Evolutionary conservation across 495 filamentous ascomycete species (phyloP).

Genomic region (Articulospora tetracladia): DNA sequence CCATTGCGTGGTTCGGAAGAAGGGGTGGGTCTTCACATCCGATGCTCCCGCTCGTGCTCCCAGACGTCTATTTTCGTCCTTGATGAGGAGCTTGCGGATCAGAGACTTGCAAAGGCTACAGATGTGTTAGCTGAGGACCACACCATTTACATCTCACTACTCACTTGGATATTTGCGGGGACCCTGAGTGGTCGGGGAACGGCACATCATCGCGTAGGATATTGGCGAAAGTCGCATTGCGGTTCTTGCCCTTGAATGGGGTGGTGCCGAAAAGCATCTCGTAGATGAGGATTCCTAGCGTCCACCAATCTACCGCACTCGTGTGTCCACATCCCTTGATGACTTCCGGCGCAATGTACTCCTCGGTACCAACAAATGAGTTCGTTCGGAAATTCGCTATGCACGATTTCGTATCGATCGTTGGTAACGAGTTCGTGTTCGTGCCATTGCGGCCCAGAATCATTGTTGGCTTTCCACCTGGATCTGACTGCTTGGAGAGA

Average conservation of each 20-base stretch:
- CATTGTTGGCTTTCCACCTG: slow-evolving; percentile 95
- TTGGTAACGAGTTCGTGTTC: slow-evolving; percentile 77
- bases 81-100: slow-evolving; percentile 95
- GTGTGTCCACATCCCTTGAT: slow-evolving; percentile 99
- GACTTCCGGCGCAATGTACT: slow-evolving; percentile 97
- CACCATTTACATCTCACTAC: slow-evolving; percentile 28
- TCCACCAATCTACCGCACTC: slow-evolving; percentile 99
- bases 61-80: slow-evolving; percentile 92
- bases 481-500: slow-evolving; percentile 94
- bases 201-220: slow-evolving; percentile 92
- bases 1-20: slow-evolving; percentile 96
- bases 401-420: slow-evolving; percentile 97
- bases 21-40: slow-evolving; percentile 94
- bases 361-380: slow-evolving; percentile 96
- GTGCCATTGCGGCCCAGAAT: slow-evolving; percentile 84
- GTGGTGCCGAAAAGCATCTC: slow-evolving; percentile 99
- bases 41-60: slow-evolving; percentile 93
- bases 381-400: slow-evolving; percentile 98
- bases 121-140: slow-evolving; percentile 14
- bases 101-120: slow-evolving; percentile 88
- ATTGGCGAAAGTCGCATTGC: slow-evolving; percentile 96
- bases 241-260: slow-evolving; percentile 98
- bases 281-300: slow-evolving; percentile 91
- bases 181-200: slow-evolving; percentile 84
- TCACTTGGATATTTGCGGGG: slow-evolving; percentile 87